phyloP scores from a whole-genome alignment of 176 grass and related monocot genomes.

The Triticum urartu region DNA sequence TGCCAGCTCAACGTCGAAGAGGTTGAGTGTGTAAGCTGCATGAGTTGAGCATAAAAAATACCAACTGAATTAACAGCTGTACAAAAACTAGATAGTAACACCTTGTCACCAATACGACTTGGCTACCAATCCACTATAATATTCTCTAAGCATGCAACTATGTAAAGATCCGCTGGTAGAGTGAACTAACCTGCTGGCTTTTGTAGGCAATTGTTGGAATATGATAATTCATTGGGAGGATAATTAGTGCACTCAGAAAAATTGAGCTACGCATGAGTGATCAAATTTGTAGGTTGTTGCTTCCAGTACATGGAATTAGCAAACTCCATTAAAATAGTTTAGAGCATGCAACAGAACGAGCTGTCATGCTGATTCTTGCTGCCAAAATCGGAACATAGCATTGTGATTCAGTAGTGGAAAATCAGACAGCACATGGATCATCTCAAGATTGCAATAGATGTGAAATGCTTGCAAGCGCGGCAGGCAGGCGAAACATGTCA shows the following conservation, averaged over 20 bases:
- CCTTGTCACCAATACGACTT: neutral
- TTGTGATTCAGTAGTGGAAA: neutral
- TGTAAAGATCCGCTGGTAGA: conserved; percentile 8
- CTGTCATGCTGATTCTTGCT: conserved; percentile 22
- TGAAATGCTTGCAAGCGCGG: neutral
- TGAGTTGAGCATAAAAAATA: neutral
- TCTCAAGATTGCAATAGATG: conserved; percentile 6
- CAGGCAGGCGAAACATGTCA: neutral
- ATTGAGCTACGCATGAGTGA: neutral
- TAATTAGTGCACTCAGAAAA: neutral
- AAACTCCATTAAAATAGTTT: neutral
- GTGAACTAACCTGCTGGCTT: conserved; percentile 32
- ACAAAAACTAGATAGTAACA: neutral
- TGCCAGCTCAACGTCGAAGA: conserved; percentile 25
- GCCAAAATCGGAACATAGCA: conserved; percentile 9
- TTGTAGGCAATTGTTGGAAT: conserved; percentile 28
- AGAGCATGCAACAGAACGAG: neutral
- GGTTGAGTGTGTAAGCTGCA: conserved; percentile 14
- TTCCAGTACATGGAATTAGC: neutral
- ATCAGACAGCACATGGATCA: conserved; percentile 3
- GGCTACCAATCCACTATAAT: conserved; percentile 1
- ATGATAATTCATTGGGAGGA: conserved; percentile 21
- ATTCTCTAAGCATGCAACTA: conserved; percentile 5
- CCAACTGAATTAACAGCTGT: neutral
- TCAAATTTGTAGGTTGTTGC: conserved; percentile 13